Evolutionary conservation across 1,284 basidiomycete species (phyloP), one percentile per base, ranked within the genome.

Genomic region (Cutaneotrichosporon dermatis): DNA sequence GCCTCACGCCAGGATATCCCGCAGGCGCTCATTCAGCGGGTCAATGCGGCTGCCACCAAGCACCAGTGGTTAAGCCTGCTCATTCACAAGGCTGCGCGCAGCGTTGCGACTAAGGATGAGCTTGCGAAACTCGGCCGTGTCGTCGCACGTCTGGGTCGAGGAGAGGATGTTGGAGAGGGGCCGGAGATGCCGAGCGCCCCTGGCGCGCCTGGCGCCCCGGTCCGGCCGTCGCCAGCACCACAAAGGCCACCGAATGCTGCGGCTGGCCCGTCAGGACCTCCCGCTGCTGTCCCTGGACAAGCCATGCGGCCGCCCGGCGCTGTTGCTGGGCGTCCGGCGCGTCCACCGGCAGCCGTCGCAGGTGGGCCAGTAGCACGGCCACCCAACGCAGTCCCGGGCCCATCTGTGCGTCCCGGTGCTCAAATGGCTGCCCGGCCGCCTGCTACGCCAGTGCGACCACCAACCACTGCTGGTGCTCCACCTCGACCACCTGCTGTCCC

Each of bases 31-130:
- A 76, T 76, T 39, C 70, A 72, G 49, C 62, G 71, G 36, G 75
- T 76, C 41, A 76, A 76, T 54, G 66, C 66, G 37, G 75, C 75
- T 4, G 75, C 75, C 0, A 61, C 70, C 0, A 66, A 68, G 43
- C 65, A 72, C 48, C 69, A 68, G 3, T 76, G 75, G 75, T 64
- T 76, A 0, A 72, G 72, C 1, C 61, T 71, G 4, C 61, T 76
- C 25, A 76, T 76, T 33, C 74, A 76, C 66, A 76, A 75, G 63
- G 75, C 75, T 1, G 75, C 75, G n/a, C 63, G 73, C 25, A 70
- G 66, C 51, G 66, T 65, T 4, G 75, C 75, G 3, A 70, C 61
- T 51, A 73, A 74, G 55, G 74, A 74, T 34, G 75, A 76, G 61
- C 62, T 76, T 33, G 72, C 72, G 4, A 70, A 72, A 35, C 59